Evolutionary conservation across 352 stramenopile genomes (phyloP).

Genomic region (Phytophthora quininea): DNA sequence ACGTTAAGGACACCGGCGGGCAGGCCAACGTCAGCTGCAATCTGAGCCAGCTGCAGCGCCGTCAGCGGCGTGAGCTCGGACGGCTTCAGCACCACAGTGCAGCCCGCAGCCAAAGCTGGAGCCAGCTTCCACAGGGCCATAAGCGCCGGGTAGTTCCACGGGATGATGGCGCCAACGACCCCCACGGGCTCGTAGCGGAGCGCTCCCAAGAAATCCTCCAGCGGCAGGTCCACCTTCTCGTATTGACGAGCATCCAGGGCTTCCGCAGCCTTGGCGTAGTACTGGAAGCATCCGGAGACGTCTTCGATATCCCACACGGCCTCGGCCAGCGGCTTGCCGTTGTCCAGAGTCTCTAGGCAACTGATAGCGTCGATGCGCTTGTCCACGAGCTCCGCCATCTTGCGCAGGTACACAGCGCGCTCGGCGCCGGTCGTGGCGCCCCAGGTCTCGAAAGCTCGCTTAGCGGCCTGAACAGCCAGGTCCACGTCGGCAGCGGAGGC

Average conservation of each 20-base stretch:
- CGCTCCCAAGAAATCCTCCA: constrained; percentile 51
- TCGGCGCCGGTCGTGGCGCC: constrained; percentile 47
- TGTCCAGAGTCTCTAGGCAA: constrained; percentile 70
- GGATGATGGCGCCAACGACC: constrained; percentile 70
- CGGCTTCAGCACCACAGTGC: constrained; percentile 66
- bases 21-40: constrained; percentile 66
- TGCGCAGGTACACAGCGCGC: constrained; percentile 33
- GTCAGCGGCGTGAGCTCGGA: constrained; percentile 93
- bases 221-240: constrained; percentile 47
- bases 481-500: constrained; percentile 53
- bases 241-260: constrained; percentile 49
- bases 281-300: constrained; percentile 52
- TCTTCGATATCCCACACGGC: constrained; percentile 78
- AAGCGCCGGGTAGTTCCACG: constrained; percentile 43
- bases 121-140: constrained; percentile 83
- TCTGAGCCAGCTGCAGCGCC: constrained; percentile 72
- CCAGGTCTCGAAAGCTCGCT: constrained; percentile 52
- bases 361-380: constrained; percentile 40
- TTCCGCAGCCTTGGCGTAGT: constrained; percentile 32
- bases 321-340: constrained; percentile 67
- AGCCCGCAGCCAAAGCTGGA: constrained; percentile 92
- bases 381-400: constrained; percentile 24
- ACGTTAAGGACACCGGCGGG: constrained; percentile 73
- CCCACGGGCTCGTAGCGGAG: constrained; percentile 75
- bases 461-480: constrained; percentile 50